These are phyloP conservation scores for Aspergillus asperescens DNA, from an alignment of 495 filamentous ascomycete genomes.

Conservation along the genomic window DNA sequence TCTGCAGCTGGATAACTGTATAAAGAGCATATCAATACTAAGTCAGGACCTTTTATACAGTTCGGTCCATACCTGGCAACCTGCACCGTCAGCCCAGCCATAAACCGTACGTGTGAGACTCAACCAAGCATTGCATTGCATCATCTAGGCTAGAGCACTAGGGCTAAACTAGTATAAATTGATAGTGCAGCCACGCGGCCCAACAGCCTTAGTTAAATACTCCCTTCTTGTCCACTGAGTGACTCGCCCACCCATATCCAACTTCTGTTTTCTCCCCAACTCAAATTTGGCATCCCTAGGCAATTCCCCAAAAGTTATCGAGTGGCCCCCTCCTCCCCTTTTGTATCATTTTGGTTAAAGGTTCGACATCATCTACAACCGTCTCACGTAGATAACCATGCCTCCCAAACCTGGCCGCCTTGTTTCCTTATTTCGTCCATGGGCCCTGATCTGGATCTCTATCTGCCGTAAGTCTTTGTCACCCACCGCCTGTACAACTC, in stretches of 20 bases:
- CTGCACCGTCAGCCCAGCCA: too few species aligned
- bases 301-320: neutral
- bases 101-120: too few species aligned
- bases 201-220: too few species aligned
- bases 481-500: neutral
- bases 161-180: neutral
- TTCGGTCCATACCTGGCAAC: too few species aligned
- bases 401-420: conserved; percentile 11
- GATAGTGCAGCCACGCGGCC: too few species aligned
- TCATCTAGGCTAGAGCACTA: too few species aligned
- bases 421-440: conserved; percentile 16
- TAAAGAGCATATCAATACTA: too few species aligned
- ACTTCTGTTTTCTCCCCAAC: conserved; percentile 4
- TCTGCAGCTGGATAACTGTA: too few species aligned
- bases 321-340: neutral
- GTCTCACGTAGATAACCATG: neutral
- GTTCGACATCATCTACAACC: neutral
- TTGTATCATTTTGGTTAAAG: too few species aligned
- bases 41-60: too few species aligned
- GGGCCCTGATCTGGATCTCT: conserved; percentile 20
- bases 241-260: neutral
- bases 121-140: too few species aligned
- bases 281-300: neutral
- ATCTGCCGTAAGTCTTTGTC: conserved; percentile 13
- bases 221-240: too few species aligned